Evolutionary conservation across 768 basidiomycete genomes (phyloP).

Genomic region (Phanerodontia chrysosporium): DNA sequence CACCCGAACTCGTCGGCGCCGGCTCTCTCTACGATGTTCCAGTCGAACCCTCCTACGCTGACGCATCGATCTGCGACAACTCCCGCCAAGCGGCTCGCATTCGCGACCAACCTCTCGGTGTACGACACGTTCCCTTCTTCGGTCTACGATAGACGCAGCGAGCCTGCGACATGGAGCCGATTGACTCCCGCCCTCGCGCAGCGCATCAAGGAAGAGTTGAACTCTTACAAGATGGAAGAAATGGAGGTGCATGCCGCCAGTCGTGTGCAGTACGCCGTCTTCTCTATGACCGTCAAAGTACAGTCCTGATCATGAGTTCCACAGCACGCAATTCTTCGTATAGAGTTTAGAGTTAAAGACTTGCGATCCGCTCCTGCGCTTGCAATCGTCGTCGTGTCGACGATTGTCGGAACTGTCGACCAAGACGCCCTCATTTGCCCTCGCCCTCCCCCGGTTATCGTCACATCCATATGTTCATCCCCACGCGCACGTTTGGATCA

Average conservation of each 20-base stretch:
- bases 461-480: conserved; percentile 19
- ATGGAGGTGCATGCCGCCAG: conserved; percentile 97
- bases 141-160: conserved; percentile 92
- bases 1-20: conserved; percentile 94
- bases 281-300: conserved; percentile 5
- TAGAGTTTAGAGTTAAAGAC: conserved; percentile 32
- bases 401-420: background rate
- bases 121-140: conserved; percentile 93
- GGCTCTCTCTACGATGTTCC: conserved; percentile 58
- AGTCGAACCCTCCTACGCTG: conserved; percentile 44
- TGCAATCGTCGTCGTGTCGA: conserved; percentile 3
- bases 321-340: conserved; percentile 86
- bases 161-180: conserved; percentile 95
- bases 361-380: background rate
- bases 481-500: conserved; percentile 29
- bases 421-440: conserved; percentile 6
- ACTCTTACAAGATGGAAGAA: conserved; percentile 99
- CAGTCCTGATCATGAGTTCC: conserved; percentile 10
- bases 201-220: conserved; percentile 96
- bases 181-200: conserved; percentile 93
- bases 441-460: conserved; percentile 13
- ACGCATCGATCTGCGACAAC: conserved; percentile 70
- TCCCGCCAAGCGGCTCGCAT: conserved; percentile 69
- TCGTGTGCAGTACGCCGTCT: conserved; percentile 72
- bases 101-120: conserved; percentile 89